These are phyloP conservation scores for Candida caryicola DNA, from an alignment of 805 yeast genomes.

Conservation along the genomic window DNA sequence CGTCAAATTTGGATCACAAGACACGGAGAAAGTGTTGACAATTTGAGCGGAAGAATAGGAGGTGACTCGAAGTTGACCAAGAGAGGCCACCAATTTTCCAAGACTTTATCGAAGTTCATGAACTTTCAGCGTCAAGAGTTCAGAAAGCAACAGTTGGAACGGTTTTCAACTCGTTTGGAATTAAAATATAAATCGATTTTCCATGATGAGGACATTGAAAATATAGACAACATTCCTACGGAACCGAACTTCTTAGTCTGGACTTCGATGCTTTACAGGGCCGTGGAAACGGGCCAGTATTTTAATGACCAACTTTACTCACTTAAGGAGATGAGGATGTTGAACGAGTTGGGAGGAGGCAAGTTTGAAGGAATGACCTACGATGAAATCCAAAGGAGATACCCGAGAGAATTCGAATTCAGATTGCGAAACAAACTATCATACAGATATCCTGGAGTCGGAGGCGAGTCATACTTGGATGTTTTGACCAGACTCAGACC, in stretches of 20 bases:
- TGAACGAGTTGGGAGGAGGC: slow-evolving; percentile 93
- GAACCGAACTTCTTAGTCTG: slow-evolving; percentile 86
- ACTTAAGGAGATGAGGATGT: slow-evolving; percentile 85
- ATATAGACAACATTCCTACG: slow-evolving; percentile 33
- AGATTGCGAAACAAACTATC: slow-evolving; percentile 74
- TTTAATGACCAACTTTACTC: slow-evolving; percentile 75
- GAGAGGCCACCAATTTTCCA: slow-evolving; percentile 74
- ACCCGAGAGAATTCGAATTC: slow-evolving; percentile 76
- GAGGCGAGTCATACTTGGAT: slow-evolving; percentile 94
- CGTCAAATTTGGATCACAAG: slow-evolving; percentile 94
- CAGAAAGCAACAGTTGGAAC: slow-evolving; percentile 56
- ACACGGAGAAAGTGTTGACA: slow-evolving; percentile 90
- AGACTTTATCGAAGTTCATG: slow-evolving; percentile 72
- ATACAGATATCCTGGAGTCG: slow-evolving; percentile 94
- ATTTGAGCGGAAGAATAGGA: slow-evolving; percentile 82
- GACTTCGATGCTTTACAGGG: slow-evolving; percentile 82
- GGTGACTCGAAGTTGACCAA: slow-evolving; percentile 83
- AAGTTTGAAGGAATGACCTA: slow-evolving; percentile 91
- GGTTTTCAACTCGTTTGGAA: slow-evolving; percentile 46
- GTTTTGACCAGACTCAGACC: slow-evolving; percentile 89
- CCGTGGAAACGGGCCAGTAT: slow-evolving; percentile 71
- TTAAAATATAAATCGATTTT: slow-evolving; percentile 37
- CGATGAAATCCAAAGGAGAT: slow-evolving; percentile 68
- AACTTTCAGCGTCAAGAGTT: slow-evolving; percentile 67
- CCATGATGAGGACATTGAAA: slow-evolving; percentile 22